Base-by-base conservation (phyloP, 2,329 filamentous ascomycete genomes). In the Alternaria longipes region DNA sequence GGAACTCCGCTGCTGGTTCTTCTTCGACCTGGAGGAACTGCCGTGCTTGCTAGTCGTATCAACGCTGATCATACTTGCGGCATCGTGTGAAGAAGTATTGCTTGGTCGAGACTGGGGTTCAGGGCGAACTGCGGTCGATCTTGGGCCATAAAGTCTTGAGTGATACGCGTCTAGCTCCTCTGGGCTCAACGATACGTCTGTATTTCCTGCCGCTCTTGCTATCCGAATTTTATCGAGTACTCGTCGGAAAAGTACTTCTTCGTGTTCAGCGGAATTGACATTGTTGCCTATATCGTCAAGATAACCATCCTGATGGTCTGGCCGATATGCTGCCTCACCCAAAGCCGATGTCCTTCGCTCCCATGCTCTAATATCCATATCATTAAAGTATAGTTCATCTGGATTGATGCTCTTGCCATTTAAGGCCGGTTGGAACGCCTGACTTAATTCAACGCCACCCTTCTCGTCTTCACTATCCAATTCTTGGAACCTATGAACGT, bases 161-260 rank as follows among this genome's bases (percentile, higher is more conserved):
- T 94, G 90, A 68, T 97, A 84, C 47, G 93, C 93, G 63, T 90
- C 90, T 69, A 97, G 83, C 78, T 97, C 94, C 55, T 91, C 88
- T 72, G 89, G 87, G 69, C 86, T 93, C 65, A 98, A 85, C 75
- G 90, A 91, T 57, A 97, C 92, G 59, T 96, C 91, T 45, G 85
- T 84, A 78, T 90, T 90, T 65, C 93, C 93, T 72, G 88, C 88
- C 64, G 87, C 87, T 75, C 92, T 89, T 16, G 94, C 93, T 66
- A 89, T 87, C 66, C 89, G 87, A 74, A 97, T 96, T 67, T 92
- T 90, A 70, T 89, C 88, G 78, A 96, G 81, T 41, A 94, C 94
- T 66, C 88, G 88, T 66, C 93, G 90, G 65, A 95, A 88, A 69
- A 97, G 80, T 65, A 86, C 85, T 68, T 94, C 90, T 75, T 97